These are phyloP conservation scores for Lasiodiplodia gonubiensis DNA, from an alignment of 2,329 filamentous ascomycete genomes.

Conservation along the genomic window DNA sequence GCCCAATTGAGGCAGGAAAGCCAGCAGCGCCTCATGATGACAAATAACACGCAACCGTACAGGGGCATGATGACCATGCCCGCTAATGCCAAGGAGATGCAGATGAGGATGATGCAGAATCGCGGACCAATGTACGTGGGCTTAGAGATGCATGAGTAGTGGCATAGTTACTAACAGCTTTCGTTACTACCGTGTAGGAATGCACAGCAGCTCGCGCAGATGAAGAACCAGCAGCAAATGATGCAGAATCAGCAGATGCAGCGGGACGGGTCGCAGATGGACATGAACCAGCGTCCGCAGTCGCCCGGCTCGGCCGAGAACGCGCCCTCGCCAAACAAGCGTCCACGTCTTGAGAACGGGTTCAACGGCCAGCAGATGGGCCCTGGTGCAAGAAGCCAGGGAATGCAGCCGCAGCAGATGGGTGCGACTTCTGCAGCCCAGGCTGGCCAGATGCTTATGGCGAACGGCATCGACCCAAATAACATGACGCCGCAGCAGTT, in stretches of 20 bases:
- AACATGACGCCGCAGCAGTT: conserved; percentile 78
- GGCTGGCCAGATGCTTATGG: conserved; percentile 66
- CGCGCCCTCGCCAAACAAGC: conserved; percentile 89
- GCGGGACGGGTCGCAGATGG: conserved; percentile 84
- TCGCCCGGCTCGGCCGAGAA: conserved; percentile 86
- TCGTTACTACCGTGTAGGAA: conserved; percentile 47
- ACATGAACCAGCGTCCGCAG: conserved; percentile 76
- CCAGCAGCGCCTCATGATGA: conserved; percentile 77
- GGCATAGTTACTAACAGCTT: conserved; percentile 7
- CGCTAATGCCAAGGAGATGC: conserved; percentile 63
- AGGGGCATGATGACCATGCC: conserved; percentile 71
- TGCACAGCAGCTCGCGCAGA: conserved; percentile 71
- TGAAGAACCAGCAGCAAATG: conserved; percentile 57
- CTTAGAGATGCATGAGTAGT: conserved; percentile 6
- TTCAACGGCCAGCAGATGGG: conserved; percentile 81
- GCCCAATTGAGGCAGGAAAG: conserved; percentile 72
- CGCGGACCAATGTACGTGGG: conserved; percentile 71
- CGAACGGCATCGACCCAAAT: conserved; percentile 76
- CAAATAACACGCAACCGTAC: conserved; percentile 63
- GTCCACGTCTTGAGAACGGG: conserved; percentile 78
- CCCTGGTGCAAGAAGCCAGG: conserved; percentile 73
- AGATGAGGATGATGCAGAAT: conserved; percentile 78
- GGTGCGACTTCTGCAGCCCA: conserved; percentile 59
- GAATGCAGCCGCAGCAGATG: conserved; percentile 73
- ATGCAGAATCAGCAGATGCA: conserved; percentile 81